Evolutionary conservation across 1,284 basidiomycete species (phyloP).

Genomic region (Phellopilus nigrolimitatus): DNA sequence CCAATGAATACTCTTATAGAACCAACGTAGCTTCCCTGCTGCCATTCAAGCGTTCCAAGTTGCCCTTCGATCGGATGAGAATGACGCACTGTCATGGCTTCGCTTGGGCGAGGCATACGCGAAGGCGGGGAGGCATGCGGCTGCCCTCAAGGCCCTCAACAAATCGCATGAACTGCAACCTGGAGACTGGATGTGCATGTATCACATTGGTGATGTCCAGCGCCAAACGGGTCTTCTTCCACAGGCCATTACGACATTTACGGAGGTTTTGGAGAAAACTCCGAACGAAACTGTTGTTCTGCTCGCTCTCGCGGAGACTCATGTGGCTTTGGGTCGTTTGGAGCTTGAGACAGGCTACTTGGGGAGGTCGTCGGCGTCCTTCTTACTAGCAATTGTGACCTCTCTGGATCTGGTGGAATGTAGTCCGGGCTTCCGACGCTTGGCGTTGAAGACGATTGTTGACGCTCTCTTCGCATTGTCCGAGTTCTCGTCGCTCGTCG

Average conservation of each 20-base stretch:
- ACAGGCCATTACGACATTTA: conserved; percentile 70
- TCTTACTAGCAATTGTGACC: conserved; percentile 54
- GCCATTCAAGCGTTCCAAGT: conserved; percentile 90
- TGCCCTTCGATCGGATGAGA: conserved; percentile 75
- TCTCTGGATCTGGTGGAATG: conserved; percentile 53
- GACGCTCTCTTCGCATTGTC: conserved; percentile 76
- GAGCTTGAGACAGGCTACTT: conserved; percentile 69
- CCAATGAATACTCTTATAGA: conserved; percentile 39
- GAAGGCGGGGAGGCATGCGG: conserved; percentile 82
- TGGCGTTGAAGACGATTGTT: conserved; percentile 84
- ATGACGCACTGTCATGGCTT: conserved; percentile 82
- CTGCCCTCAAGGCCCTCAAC: conserved; percentile 84
- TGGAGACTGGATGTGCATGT: conserved; percentile 80
- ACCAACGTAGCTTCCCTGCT: conserved; percentile 65
- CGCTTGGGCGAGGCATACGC: conserved; percentile 91
- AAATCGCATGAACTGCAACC: conserved; percentile 68
- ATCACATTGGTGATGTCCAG: conserved; percentile 84
- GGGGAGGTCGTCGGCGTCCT: conserved; percentile 70
- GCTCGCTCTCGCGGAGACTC: conserved; percentile 70
- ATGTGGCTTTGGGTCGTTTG: conserved; percentile 66
- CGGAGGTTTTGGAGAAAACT: conserved; percentile 49
- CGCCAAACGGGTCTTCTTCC: conserved; percentile 73
- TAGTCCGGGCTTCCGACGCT: conserved; percentile 58
- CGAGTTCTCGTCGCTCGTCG: conserved; percentile 36
- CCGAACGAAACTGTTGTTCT: conserved; percentile 70